Evolutionary conservation across 805 yeast genomes (phyloP), one percentile per base, ranked within the genome.

Genomic region (Candida adriatica): DNA sequence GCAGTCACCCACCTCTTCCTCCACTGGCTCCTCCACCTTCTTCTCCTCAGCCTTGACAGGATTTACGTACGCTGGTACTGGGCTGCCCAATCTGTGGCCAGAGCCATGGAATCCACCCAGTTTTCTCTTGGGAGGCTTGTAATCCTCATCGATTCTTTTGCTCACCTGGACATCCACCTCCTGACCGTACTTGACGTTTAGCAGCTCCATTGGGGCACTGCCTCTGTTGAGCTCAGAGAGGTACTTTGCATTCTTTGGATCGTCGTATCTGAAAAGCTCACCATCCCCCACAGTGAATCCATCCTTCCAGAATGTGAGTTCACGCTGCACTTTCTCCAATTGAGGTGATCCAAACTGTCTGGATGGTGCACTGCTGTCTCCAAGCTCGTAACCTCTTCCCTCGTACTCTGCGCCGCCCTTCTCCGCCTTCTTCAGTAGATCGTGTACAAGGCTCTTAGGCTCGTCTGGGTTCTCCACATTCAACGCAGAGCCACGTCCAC

Each of bases 211-310:
- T 13, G 98, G 98, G 1, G 96, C 98, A 37, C 94, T 69, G 8
- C 98, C 98, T 34, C 77, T 70, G 51, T 84, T 82, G 58, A 92
- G 69, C 44, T 88, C 92, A 42, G 76, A 70, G 47, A 92, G 64
- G 42, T 84, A 81, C 26, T 68, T 71, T 29, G 78, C 78, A 54
- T 90, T 92, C n/a, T 71, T 75, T 6, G 95, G 95, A 55, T 92
- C 97, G 49, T 90, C 96, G 55, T 87, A 92, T 37, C 92, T 67
- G 55, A 72, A 79, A 34, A 92, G 67, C 16, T 74, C 73, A 3
- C 97, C 97, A 29, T 88, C 95, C 19, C 92, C 97, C 16, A 92
- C 87, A 41, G 86, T 85, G 59, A 92, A 92, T 2, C 98, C 98
- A 49, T 92, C 90, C 45, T 77, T 80, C 98, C 98, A 92, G 55